phyloP scores from a whole-genome alignment of 2,329 filamentous ascomycete genomes.

The Bertia moriformis region DNA sequence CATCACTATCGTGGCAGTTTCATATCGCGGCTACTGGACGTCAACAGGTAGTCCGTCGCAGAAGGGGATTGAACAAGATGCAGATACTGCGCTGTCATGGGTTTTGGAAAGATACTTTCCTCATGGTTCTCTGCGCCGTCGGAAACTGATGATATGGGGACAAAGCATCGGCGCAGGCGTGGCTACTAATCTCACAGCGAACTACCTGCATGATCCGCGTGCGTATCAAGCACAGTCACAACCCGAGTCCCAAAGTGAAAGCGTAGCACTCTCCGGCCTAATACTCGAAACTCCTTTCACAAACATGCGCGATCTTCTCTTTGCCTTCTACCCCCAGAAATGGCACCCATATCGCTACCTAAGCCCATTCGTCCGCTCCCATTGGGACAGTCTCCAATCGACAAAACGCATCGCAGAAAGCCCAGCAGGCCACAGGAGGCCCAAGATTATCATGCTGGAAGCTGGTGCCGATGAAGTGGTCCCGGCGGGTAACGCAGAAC shows the following conservation, averaged over 20 bases:
- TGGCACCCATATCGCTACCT: constrained; percentile 69
- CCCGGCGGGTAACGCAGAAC: not conserved
- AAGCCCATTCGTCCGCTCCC: constrained; percentile 54
- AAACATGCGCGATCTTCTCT: constrained; percentile 56
- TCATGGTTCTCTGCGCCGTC: constrained; percentile 14
- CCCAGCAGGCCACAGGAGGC: too few species aligned
- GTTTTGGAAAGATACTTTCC: constrained; percentile 30
- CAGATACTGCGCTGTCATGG: constrained; percentile 50
- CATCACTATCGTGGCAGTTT: constrained; percentile 37
- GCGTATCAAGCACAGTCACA: constrained; percentile 4
- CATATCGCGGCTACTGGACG: constrained; percentile 65
- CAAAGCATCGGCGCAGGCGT: constrained; percentile 66
- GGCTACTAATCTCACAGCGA: constrained; percentile 43
- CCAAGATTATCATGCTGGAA: not conserved
- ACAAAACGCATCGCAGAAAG: too few species aligned
- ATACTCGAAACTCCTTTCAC: constrained; percentile 67
- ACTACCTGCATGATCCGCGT: constrained; percentile 9
- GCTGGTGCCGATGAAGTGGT: not conserved
- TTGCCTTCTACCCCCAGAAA: constrained; percentile 60
- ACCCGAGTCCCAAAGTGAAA: too few species aligned
- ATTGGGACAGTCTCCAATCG: too few species aligned
- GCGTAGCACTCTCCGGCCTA: constrained; percentile 14
- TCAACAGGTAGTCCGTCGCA: constrained; percentile 60
- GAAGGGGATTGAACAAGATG: constrained; percentile 54
- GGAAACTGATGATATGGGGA: constrained; percentile 51